Percentiles rank a stretch among this genome's conserved stretches.
phyloP scores from a whole-genome alignment of 2,329 filamentous ascomycete species.

The Arthrobotrys megalospora region DNA sequence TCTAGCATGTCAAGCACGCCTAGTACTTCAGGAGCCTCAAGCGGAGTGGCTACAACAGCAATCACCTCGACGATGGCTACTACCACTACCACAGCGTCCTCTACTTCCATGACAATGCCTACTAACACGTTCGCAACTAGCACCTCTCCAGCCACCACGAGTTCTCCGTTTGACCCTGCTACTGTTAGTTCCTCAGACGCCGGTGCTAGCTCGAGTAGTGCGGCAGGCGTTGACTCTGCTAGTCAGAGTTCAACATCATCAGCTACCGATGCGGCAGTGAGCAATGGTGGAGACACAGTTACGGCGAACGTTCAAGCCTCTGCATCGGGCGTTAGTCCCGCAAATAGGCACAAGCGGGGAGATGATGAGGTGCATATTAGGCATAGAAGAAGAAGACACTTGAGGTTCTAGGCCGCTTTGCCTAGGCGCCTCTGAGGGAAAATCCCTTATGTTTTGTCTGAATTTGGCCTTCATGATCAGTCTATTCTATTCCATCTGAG shows the following conservation, averaged over 20 bases:
- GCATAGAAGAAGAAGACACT: constrained; percentile 25
- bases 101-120: constrained; percentile 16
- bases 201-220: neutral
- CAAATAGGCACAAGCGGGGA: constrained; percentile 22
- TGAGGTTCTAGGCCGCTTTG: neutral
- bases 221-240: neutral
- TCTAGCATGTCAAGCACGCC: constrained; percentile 1
- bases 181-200: constrained; percentile 3
- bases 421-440: no score
- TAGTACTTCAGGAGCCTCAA: constrained; percentile 8
- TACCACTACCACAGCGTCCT: constrained; percentile 1
- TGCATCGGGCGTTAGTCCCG: constrained; percentile 24
- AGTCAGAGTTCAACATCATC: constrained; percentile 18
- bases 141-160: constrained; percentile 25
- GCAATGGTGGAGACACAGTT: neutral
- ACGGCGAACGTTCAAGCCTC: constrained; percentile 27
- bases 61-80: constrained; percentile 11
- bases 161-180: constrained; percentile 16
- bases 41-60: constrained; percentile 12
- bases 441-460: neutral
- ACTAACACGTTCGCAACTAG: constrained; percentile 3
- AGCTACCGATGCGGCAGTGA: constrained; percentile 12
- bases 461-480: no score
- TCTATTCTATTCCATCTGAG: no score
- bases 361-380: constrained; percentile 18